Base-by-base conservation (phyloP, 1,284 basidiomycete genomes). In the Tilletiopsis washingtonensis region DNA sequence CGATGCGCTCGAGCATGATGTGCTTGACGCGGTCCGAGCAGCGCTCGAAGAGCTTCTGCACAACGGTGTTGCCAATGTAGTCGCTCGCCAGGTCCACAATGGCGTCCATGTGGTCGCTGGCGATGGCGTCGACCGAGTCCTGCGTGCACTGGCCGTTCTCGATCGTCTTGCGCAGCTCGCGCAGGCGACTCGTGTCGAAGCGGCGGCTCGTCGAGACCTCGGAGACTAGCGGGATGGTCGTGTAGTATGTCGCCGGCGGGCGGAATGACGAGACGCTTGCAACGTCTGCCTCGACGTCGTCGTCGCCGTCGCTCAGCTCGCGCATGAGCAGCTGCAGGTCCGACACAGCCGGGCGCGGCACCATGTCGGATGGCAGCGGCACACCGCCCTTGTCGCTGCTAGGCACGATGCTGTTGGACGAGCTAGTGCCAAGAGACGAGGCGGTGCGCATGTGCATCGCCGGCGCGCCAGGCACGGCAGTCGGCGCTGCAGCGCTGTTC, bases 21-120 rank as follows among this genome's bases (percentile, higher is more conserved):
- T 88, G 80, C 61, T 91, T 81, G 43, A 89, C 83, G 2, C 69
- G 75, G 34, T 84, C 77, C 19, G 87, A 87, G 67, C 88, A 89
- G 61, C 82, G 84, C 75, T 97, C 93, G 64, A 96, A 98, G 24
- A 98, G 77, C 75, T 96, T 93, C 78, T 94, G 91, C n/a, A 94
- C 85, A 55, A 89, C 84, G 47, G 93, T 98, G 72, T 99, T 99
- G 54, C 94, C 94, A 61, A 99, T 86, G 84, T 94, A 98, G 75
- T 98, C 91, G 37, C 88, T 89, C n/a, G 91, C 85, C 54, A 97
- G 81, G 71, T 93, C 86, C n/a, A 90, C 66, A 34, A 73, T 61
- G 48, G 74, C 88, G 59, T 93, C 89, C 56, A 97, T 78, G 69
- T 93, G 84, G 71, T 97, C 91, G 40, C 79, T 80, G 3, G 90